These are phyloP conservation scores for Cryptococcus sp. DNA, from an alignment of 1,284 basidiomycete species.

Conservation along the genomic window DNA sequence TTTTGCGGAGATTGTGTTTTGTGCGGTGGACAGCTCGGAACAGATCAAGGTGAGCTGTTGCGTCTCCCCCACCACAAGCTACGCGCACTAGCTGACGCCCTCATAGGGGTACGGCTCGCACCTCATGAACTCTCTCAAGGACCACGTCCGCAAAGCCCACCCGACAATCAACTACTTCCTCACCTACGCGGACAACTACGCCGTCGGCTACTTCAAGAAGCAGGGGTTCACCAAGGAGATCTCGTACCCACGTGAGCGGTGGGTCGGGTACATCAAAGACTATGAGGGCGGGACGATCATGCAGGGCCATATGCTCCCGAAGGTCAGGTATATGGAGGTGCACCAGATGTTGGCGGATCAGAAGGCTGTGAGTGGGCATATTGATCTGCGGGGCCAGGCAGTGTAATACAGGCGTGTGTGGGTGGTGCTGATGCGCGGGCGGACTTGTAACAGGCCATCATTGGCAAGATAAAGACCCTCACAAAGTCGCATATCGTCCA, in stretches of 20 bases:
- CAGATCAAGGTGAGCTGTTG: conserved; percentile 80
- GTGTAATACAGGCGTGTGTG: conserved; percentile 1
- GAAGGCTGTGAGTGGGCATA: conserved; percentile 60
- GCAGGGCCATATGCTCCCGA: conserved; percentile 93
- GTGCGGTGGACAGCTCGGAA: conserved; percentile 92
- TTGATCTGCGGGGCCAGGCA: not conserved
- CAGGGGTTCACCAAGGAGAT: conserved; percentile 99
- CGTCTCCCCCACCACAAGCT: not conserved
- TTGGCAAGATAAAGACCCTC: conserved; percentile 82
- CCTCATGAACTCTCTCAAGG: conserved; percentile 98
- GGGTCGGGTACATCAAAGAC: conserved; percentile 99
- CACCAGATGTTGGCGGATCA: conserved; percentile 74
- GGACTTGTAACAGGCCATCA: conserved; percentile 57
- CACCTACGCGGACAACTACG: conserved; percentile 98
- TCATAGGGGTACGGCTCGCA: conserved; percentile 91
- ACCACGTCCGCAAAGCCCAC: conserved; percentile 77
- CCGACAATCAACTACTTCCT: conserved; percentile 87
- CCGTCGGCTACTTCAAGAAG: conserved; percentile 98
- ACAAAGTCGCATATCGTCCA: conserved; percentile 85
- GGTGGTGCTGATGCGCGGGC: not conserved
- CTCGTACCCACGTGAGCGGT: conserved; percentile 78
- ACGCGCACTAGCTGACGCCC: not conserved
- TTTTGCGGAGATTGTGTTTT: conserved; percentile 99
- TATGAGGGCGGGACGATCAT: conserved; percentile 99
- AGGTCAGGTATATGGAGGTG: conserved; percentile 85